Evolutionary conservation across 2,329 filamentous ascomycete species (phyloP).

Genomic region (Cadophora luteo-olivacea): DNA sequence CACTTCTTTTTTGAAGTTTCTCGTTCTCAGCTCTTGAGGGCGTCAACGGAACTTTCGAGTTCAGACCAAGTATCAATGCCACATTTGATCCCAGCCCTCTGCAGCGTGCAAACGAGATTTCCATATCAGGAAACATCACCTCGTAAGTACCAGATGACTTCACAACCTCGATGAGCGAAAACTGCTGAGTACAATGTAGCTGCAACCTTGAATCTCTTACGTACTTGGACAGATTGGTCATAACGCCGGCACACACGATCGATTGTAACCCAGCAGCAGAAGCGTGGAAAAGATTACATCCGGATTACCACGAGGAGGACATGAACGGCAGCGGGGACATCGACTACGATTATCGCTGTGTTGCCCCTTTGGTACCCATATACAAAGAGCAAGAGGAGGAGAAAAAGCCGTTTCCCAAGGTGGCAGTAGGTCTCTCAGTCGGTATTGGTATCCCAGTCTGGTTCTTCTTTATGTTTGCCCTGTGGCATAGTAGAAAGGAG

Average conservation of each 20-base stretch:
- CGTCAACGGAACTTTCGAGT: background rate
- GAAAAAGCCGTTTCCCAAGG: background rate
- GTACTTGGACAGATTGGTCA: background rate
- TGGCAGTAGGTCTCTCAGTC: background rate
- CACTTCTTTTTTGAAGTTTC: background rate
- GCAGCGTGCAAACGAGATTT: background rate
- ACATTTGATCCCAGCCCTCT: background rate
- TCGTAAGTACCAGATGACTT: background rate
- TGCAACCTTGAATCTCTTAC: background rate
- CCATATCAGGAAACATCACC: background rate
- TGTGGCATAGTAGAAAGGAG: conserved; percentile 2
- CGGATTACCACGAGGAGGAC: background rate
- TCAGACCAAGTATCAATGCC: background rate
- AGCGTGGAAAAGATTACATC: background rate
- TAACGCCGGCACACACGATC: background rate
- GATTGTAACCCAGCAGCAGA: background rate
- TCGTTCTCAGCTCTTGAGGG: conserved; percentile 18
- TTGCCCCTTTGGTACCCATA: too few species aligned
- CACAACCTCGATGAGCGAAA: too few species aligned
- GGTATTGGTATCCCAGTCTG: conserved; percentile 13
- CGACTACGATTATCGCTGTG: too few species aligned
- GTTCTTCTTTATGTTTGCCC: background rate
- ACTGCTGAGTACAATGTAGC: background rate
- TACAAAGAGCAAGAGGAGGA: too few species aligned
- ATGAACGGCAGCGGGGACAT: background rate